phyloP scores from a whole-genome alignment of 177 flowering plant genomes.

The Vitis hybrid region DNA sequence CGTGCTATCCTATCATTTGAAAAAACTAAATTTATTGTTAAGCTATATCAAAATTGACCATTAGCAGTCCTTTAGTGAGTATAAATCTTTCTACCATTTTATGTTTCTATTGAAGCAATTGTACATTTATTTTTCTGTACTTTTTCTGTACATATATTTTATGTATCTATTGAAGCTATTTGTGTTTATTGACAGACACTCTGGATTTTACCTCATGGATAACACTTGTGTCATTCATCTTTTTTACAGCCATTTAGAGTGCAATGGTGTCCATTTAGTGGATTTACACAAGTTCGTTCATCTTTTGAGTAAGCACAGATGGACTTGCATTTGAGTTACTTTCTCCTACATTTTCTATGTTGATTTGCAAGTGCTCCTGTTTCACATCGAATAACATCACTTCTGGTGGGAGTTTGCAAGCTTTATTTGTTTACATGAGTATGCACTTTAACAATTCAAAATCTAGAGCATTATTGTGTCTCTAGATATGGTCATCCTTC shows the following conservation, averaged over 20 bases:
- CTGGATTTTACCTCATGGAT: neutral
- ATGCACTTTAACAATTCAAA: neutral
- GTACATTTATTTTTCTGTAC: no score
- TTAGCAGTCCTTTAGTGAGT: no score
- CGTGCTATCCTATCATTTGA: no score
- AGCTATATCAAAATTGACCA: no score
- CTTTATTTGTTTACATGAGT: neutral
- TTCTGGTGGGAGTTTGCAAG: neutral
- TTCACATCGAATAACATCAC: neutral
- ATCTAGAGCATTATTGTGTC: neutral
- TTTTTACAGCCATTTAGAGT: conserved; percentile 35
- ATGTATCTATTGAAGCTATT: no score
- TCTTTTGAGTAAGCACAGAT: conserved; percentile 31
- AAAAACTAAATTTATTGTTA: no score
- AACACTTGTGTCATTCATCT: conserved; percentile 6
- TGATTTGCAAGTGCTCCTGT: neutral
- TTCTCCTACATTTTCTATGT: neutral
- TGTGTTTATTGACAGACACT: neutral
- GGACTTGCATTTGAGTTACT: neutral
- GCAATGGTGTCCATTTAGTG: conserved; percentile 41
- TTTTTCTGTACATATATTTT: no score
- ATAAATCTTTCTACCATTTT: no score
- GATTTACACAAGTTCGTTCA: conserved; percentile 24
- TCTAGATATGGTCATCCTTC: neutral
- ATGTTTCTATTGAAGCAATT: no score